Conservation (phyloP, 2,329 filamentous ascomycete species). For the Neofusicoccum sp. region DNA sequence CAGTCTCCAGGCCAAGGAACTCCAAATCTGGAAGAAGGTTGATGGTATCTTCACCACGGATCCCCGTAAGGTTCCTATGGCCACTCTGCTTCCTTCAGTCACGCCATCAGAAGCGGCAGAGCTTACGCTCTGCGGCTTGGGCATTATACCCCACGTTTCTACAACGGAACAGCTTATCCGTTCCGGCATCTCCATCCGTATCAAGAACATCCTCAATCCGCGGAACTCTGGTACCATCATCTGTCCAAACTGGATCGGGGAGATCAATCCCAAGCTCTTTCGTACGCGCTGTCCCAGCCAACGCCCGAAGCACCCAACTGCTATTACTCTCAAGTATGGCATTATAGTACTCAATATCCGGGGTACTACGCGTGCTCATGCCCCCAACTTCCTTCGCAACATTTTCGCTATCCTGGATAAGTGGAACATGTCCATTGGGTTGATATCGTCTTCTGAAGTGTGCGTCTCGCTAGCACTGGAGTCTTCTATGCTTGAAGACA, state of each 20-base stretch:
- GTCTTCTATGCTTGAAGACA: slow-evolving; percentile 51
- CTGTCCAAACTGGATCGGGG: slow-evolving; percentile 67
- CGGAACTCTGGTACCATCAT: slow-evolving; percentile 76
- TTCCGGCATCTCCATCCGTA: slow-evolving; percentile 80
- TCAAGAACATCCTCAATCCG: slow-evolving; percentile 90
- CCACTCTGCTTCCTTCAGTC: slow-evolving; percentile 81
- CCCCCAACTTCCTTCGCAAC: slow-evolving; percentile 90
- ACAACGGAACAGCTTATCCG: slow-evolving; percentile 91
- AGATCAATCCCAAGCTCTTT: slow-evolving; percentile 55
- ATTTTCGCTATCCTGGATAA: slow-evolving; percentile 90
- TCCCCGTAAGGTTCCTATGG: slow-evolving; percentile 85
- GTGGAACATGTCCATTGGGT: slow-evolving; percentile 84
- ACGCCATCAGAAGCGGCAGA: slow-evolving; percentile 94
- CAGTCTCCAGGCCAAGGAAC: slow-evolving; percentile 78
- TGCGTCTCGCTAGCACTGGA: slow-evolving; percentile 96
- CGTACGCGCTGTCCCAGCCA: slow-evolving; percentile 47
- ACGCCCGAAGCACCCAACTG: slow-evolving; percentile 49
- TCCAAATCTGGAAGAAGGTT: slow-evolving; percentile 99
- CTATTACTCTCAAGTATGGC: slow-evolving; percentile 97
- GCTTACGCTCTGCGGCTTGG: slow-evolving; percentile 71
- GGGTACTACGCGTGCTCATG: slow-evolving; percentile 93
- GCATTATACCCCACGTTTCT: slow-evolving; percentile 97
- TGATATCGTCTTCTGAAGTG: slow-evolving; percentile 95
- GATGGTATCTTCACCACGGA: slow-evolving; percentile 91
- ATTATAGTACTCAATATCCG: slow-evolving; percentile 98